Evolutionary conservation across 208 protist genomes (phyloP), one percentile per base, ranked within the genome.

Genomic region (Trypanosomatidae sp.): DNA sequence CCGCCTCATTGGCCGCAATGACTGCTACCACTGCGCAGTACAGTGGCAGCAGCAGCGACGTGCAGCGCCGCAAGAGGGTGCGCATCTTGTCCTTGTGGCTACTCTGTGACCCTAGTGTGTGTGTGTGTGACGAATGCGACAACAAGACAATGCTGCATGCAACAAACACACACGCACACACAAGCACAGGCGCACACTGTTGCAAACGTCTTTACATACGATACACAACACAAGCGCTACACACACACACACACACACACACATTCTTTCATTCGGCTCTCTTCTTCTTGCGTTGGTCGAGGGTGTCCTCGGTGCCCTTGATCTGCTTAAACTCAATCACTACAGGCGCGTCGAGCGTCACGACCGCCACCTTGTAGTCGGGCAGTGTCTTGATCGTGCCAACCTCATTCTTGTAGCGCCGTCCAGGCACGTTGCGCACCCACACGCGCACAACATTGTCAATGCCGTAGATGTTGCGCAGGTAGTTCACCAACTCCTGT

Each of bases 321-420:
- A 92, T 81, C 43, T 87, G 77, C 62, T 92, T 92, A 21, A 89
- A 75, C 26, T 86, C 79, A 15, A 92, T 69, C 3, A 56, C 59
- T 27, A 92, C 79, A 6, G 84, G 84, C 19, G 75, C 49, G 51
- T 92, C 84, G 6, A 92, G 66, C 55, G 82, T 58, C 24, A 92
- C 79, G 11, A 82, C 45, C 18, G 84, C 84, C 21, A 85, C 40
- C 57, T 92, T 92, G 53, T 82, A 77, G 46, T 86, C 80, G 11
- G 69, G 61, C 57, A 85, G 42, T 20, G 35, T 62, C 59, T 86
- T 88, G 35, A 92, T 87, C 40, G 67, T 61, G 28, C 84, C 84
- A 19, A 92, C 66, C 44, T 92, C 84, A 40, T 92, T 92, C 46
- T 92, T 92, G 48, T 76, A 92, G 3, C 71, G 71, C 20, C 61